Base-by-base conservation (phyloP, 441 rosid genomes). In the Corymbia citriodora region DNA sequence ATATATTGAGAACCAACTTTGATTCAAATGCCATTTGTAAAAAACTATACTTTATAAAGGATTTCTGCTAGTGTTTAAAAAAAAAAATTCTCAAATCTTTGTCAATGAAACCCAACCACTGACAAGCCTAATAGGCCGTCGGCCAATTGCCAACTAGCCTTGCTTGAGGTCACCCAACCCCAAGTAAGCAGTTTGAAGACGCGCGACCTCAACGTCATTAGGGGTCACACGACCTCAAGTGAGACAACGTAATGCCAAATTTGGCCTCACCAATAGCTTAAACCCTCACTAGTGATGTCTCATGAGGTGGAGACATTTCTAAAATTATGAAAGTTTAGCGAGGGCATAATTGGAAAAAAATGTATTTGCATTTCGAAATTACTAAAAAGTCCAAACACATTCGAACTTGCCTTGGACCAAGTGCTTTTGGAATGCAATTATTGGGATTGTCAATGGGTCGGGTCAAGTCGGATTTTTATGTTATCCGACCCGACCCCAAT, bases 91-190 rank as follows among this genome's bases (percentile, higher is more conserved):
- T 59, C 65, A 59, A 59, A 59, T 14, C 1, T 59, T 59, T 25
- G 14, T 59, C 14, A 23, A 59, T 0, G 0, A 1, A 59, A 59
- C 63, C 25, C 1, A 23, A 0, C 7, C 1, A 0, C 0, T 0
- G 0, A 12, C 14, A 1, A 59, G 65, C 65, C n/a, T 9, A 59
- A 59, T 59, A 4, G 45, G 45, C 45, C 40, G 40, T 4, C 63
- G 9, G 0, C 63, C 63, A 23, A 57, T 57, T 2, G 1, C 29
- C 25, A 59, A 10, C 63, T 23, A 23, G 29, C 29, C 14, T 59
- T 1, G 29, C 29, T 59, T 4, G 63, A 59, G 29, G 29, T 23
- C 63, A 23, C 63, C 0, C 13, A 4, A 59, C 63, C 63, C 5
- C 63, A 59, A 59, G 3, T 13, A 25, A 59, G 65, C 25, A 14